Evolutionary conservation across 768 basidiomycete species (phyloP).

Genomic region (Mycena rebaudengoi): DNA sequence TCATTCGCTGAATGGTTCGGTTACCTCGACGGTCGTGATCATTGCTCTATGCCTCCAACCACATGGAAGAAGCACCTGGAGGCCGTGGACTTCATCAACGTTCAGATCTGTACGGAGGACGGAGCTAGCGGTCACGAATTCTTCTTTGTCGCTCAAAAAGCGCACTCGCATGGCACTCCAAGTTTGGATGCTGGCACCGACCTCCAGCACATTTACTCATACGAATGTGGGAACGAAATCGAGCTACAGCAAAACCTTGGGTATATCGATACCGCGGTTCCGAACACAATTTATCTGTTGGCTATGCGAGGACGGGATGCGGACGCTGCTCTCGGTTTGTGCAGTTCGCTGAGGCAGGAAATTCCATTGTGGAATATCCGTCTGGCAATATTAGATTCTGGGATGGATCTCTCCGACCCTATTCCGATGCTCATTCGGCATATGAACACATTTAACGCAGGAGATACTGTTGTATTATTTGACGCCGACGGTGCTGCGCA

Average conservation of each 20-base stretch:
- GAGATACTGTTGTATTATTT: not conserved
- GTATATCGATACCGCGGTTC: not conserved
- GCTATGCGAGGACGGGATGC: not conserved
- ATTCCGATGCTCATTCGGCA: not conserved
- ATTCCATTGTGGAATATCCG: not conserved
- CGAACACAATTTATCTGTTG: not conserved
- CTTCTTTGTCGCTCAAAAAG: not conserved
- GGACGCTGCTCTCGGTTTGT: not conserved
- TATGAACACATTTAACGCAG: not conserved
- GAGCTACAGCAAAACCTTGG: not conserved
- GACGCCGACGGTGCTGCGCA: not conserved
- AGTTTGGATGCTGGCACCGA: too few species aligned
- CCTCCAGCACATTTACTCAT: not conserved
- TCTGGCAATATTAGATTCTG: not conserved
- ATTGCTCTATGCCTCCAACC: constrained; percentile 6
- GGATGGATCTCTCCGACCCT: not conserved
- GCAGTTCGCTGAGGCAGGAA: not conserved
- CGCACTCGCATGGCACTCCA: too few species aligned
- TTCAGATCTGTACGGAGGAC: not conserved
- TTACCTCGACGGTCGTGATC: not conserved
- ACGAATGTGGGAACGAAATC: not conserved
- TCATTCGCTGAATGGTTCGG: constrained; percentile 14
- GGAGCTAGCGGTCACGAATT: not conserved
- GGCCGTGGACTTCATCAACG: not conserved
- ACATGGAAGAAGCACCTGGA: not conserved